A percentile compares a stretch with the other conserved stretches of the same genome.
Conservation (phyloP, 768 basidiomycete species). For the Tylopilus rubrobrunneus region DNA sequence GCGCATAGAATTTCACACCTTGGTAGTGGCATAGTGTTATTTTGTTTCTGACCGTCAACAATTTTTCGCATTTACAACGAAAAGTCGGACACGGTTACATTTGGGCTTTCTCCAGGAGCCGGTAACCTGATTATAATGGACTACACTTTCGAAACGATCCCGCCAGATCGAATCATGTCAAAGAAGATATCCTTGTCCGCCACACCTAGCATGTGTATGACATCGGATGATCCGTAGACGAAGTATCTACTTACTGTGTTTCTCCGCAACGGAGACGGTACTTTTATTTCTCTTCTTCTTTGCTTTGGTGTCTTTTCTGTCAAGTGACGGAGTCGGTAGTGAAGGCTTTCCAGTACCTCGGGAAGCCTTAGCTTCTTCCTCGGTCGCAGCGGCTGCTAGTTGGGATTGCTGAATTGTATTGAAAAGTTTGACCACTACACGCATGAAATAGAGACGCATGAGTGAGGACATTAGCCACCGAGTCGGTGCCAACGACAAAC, state of each 20-base stretch:
- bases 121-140: too few species aligned
- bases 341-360: constrained; percentile 74
- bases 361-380: constrained; percentile 54
- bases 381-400: constrained; percentile 45
- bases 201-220: constrained; percentile 35
- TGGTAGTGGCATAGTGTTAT: too few species aligned
- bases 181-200: constrained; percentile 76
- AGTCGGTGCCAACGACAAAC: neutral
- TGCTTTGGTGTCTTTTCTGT: constrained; percentile 39
- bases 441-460: neutral
- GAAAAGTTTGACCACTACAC: constrained; percentile 76
- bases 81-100: too few species aligned
- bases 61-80: too few species aligned
- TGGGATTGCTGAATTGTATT: constrained; percentile 85
- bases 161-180: constrained; percentile 78
- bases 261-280: constrained; percentile 49
- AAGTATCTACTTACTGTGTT: constrained; percentile 46
- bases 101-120: too few species aligned
- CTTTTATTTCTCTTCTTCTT: constrained; percentile 53
- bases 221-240: neutral
- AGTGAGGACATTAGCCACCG: neutral
- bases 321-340: constrained; percentile 59
- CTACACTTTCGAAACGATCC: constrained; percentile 68
- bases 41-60: too few species aligned
- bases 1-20: too few species aligned